phyloP scores from a whole-genome alignment of 495 filamentous ascomycete genomes.

The Xylaria nigripes region DNA sequence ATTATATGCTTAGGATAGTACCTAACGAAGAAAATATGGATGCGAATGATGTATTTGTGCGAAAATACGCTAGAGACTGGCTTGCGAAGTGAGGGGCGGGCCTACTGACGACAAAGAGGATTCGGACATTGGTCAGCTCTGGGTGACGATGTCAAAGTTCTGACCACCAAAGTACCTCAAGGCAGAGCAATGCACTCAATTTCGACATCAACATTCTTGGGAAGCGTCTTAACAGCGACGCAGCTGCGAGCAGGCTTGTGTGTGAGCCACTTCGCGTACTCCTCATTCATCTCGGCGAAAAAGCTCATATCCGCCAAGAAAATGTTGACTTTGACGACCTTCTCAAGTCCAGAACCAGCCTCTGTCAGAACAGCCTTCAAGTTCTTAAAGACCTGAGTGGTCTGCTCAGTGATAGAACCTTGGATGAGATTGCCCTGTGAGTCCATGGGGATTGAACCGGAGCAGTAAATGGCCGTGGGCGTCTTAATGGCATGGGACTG shows the following conservation, averaged over 20 bases:
- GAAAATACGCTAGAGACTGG: not conserved
- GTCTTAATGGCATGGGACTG: conserved; percentile 88
- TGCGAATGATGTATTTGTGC: not conserved
- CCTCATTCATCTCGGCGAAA: conserved; percentile 78
- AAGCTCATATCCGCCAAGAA: conserved; percentile 81
- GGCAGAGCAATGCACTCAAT: conserved; percentile 83
- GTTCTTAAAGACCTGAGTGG: conserved; percentile 66
- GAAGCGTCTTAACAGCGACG: conserved; percentile 81
- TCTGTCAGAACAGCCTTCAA: conserved; percentile 67
- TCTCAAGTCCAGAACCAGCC: conserved; percentile 65
- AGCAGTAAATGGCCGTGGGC: conserved; percentile 77
- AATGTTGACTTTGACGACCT: conserved; percentile 74
- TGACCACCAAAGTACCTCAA: conserved; percentile 25
- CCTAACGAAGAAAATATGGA: no score
- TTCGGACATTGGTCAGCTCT: not conserved
- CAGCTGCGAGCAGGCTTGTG: conserved; percentile 90
- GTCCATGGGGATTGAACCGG: conserved; percentile 85
- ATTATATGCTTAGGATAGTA: no score
- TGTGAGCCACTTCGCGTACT: conserved; percentile 79
- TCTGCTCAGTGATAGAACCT: conserved; percentile 70
- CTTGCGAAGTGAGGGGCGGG: not conserved
- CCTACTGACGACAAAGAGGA: not conserved
- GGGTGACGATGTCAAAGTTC: not conserved
- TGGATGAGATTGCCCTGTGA: conserved; percentile 62
- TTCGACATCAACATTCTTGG: conserved; percentile 84